Conservation (phyloP, 2,329 filamentous ascomycete genomes). For the Penicillium sp. region DNA sequence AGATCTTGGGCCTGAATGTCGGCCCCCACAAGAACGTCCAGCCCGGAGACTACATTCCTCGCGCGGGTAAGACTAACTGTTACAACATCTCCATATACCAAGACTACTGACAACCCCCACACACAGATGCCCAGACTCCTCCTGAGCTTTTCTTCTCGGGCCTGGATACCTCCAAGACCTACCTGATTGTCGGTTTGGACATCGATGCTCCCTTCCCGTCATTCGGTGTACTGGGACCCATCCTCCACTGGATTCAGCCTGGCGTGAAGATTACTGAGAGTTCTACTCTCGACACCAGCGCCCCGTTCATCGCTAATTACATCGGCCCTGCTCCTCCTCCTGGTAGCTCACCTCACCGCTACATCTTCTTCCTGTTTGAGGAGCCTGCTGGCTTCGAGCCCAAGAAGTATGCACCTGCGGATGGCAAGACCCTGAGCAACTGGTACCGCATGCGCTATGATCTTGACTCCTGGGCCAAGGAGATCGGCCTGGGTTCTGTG, state of each 20-base stretch:
- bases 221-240: conserved; percentile 26
- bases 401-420: conserved; percentile 32
- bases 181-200: conserved; percentile 28
- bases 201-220: conserved; percentile 34
- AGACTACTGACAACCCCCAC: neutral
- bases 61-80: conserved; percentile 23
- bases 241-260: conserved; percentile 35
- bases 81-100: neutral
- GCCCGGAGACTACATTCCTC: conserved; percentile 32
- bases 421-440: conserved; percentile 37
- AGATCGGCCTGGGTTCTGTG: conserved; percentile 30
- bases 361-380: conserved; percentile 51
- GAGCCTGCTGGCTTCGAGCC: conserved; percentile 44
- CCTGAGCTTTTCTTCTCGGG: conserved; percentile 20
- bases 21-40: conserved; percentile 26
- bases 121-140: conserved; percentile 20
- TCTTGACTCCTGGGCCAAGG: conserved; percentile 42
- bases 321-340: conserved; percentile 50
- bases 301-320: conserved; percentile 37
- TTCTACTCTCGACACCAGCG: conserved; percentile 8
- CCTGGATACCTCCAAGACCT: conserved; percentile 18
- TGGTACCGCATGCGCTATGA: conserved; percentile 44
- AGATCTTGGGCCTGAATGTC: conserved; percentile 32
- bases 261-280: conserved; percentile 17
- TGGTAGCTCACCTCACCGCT: conserved; percentile 48